These are phyloP conservation scores for Starmera amethionina DNA, from an alignment of 805 yeast species.

Conservation along the genomic window DNA sequence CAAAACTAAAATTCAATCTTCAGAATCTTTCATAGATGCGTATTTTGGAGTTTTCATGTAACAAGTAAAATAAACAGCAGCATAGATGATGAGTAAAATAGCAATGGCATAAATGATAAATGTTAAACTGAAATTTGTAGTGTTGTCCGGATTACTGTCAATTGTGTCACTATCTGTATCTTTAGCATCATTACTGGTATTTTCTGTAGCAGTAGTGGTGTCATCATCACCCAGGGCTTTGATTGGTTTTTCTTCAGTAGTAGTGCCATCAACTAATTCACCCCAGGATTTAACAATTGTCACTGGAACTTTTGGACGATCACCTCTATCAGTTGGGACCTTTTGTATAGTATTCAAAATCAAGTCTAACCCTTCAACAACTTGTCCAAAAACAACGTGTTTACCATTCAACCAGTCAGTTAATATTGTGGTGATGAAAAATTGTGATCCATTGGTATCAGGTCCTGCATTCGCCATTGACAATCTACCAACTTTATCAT, in stretches of 20 bases:
- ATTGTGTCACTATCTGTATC: slow-evolving; percentile 8
- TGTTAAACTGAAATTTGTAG: slow-evolving; percentile 3
- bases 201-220: too few relatives aligned
- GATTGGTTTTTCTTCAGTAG: slow-evolving; percentile 2
- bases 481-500: slow-evolving; percentile 58
- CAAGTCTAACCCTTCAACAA: slow-evolving; percentile 50
- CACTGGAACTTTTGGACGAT: slow-evolving; percentile 36
- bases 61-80: slow-evolving; percentile 5
- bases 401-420: slow-evolving; percentile 42
- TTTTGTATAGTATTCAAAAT: slow-evolving; percentile 52
- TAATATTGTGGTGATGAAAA: slow-evolving; percentile 52
- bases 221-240: too few relatives aligned
- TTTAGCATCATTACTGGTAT: slow-evolving; percentile 6
- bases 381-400: slow-evolving; percentile 76
- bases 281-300: slow-evolving; percentile 26
- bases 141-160: slow-evolving; percentile 5
- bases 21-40: slow-evolving; percentile 17
- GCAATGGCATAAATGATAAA: slow-evolving; percentile 11
- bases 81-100: slow-evolving; percentile 10
- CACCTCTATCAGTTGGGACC: slow-evolving; percentile 32
- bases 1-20: background rate
- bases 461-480: slow-evolving; percentile 68
- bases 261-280: slow-evolving; percentile 12
- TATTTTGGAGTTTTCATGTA: slow-evolving; percentile 7
- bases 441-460: slow-evolving; percentile 62